Percentiles rank a stretch among this genome's conserved stretches.
phyloP scores from a whole-genome alignment of 257 asterid species.

The Jacaranda copaia region DNA sequence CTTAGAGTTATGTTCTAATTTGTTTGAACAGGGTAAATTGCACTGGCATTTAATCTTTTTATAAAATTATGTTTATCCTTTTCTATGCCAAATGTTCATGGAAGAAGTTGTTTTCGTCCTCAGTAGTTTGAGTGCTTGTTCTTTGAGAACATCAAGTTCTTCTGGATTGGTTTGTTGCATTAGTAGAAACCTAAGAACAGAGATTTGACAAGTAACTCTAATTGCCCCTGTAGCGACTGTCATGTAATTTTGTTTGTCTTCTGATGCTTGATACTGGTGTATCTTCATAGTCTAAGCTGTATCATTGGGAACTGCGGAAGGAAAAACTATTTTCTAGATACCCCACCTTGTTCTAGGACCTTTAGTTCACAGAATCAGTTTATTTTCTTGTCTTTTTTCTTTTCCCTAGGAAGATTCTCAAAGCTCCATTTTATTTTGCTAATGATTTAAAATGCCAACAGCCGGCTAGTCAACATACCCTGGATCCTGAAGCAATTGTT shows the following conservation, averaged over 20 bases:
- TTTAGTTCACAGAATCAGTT: background rate
- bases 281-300: background rate
- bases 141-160: background rate
- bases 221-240: background rate
- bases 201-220: background rate
- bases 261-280: background rate
- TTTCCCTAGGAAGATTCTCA: background rate
- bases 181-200: background rate
- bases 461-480: background rate
- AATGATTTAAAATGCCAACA: background rate
- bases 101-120: background rate
- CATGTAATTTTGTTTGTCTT: background rate
- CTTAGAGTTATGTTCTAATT: background rate
- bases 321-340: background rate
- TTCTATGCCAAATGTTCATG: background rate
- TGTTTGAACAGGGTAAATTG: background rate
- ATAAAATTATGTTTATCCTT: background rate
- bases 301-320: background rate
- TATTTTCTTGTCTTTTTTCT: background rate
- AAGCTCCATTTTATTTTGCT: background rate
- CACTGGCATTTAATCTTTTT: background rate
- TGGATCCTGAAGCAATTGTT: conserved; percentile 6
- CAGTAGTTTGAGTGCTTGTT: background rate
- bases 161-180: background rate
- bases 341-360: background rate